A percentile compares a stretch with the other conserved stretches of the same genome.
These are phyloP conservation scores for Starmerella khaoyaiensis DNA, from an alignment of 805 yeast genomes.

Conservation along the genomic window DNA sequence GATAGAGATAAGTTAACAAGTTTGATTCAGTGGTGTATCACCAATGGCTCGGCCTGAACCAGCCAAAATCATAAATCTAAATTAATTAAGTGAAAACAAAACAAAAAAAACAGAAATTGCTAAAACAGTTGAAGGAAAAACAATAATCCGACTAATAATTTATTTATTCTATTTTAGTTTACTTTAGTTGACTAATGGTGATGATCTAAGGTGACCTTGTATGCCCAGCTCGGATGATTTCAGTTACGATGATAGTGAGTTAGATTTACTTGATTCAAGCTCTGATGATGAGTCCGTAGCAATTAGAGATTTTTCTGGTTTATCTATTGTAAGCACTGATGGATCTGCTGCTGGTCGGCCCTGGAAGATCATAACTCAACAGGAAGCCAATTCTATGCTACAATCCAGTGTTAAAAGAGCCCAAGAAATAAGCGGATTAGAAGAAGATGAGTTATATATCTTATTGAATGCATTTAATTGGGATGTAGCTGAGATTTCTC, in stretches of 20 bases:
- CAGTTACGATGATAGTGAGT: slow-evolving; percentile 2
- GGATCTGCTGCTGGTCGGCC: no score
- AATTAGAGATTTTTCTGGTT: no score
- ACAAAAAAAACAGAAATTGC: background rate
- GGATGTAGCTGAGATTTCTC: slow-evolving; percentile 9
- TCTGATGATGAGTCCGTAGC: background rate
- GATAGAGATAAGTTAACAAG: slow-evolving; percentile 24
- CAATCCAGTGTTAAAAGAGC: slow-evolving; percentile 3
- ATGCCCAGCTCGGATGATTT: background rate
- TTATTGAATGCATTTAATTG: slow-evolving; percentile 13
- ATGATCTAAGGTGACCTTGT: background rate
- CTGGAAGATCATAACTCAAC: no score
- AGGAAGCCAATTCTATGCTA: background rate
- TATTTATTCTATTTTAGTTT: no score
- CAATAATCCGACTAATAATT: no score
- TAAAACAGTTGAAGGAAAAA: background rate
- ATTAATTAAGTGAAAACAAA: background rate
- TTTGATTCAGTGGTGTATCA: slow-evolving; percentile 27
- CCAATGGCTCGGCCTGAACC: slow-evolving; percentile 14
- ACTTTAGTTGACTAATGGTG: background rate
- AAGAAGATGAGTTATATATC: background rate
- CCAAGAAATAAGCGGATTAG: slow-evolving; percentile 6
- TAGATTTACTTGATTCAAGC: background rate
- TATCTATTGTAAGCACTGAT: no score
- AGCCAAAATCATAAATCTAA: background rate